Evolutionary conservation across 129 eudicot species (phyloP), one percentile per base, ranked within the genome.

Genomic region (Sambucus nigra): DNA sequence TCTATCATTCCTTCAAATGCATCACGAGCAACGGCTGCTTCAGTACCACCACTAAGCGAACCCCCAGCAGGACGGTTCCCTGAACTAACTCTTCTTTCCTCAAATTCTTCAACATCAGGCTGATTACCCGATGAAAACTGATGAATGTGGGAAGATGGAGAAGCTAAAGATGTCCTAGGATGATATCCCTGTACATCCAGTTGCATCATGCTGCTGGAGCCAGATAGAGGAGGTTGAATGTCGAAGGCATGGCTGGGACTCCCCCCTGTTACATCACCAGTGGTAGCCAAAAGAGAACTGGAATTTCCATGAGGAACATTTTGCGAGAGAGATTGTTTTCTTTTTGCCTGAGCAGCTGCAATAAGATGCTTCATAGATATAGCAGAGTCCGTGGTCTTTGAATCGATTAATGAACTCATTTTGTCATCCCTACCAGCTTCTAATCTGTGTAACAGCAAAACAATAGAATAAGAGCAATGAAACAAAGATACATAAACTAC

Each of bases 321-420:
- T 53, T 88, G 94, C 32, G 72, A 55, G 55, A 78, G 85, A 59
- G 95, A 83, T 72, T 73, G 75, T 60, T 61, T 73, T 60, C 83
- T 76, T 66, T 82, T 88, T 20, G 95, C 95, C 74, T 88, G 97
- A 57, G 97, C 97, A 65, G 81, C 95, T 22, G 94, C 95, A 60
- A 85, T 89, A 38, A 89, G 79, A 63, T 85, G 73, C 76, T 66
- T 81, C 88, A 89, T 73, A 52, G 98, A 85, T 55, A 42, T 68
- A 14, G 28, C 73, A 22, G 95, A 69, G 31, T 79, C 88, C 28
- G 73, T 61, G 58, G 13, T 68, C 66, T 55, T 86, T 59, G 75
- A 68, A 64, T 82, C 82, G 23, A 51, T 23, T 26, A 55, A 47
- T 52, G 47, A 53, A 70, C 51, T 61, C 29, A 53, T 25, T 57